A percentile compares a stretch with the other conserved stretches of the same genome.
Evolutionary conservation across 176 grass and related monocot genomes (phyloP).

Genomic region (Raddia distichophylla): DNA sequence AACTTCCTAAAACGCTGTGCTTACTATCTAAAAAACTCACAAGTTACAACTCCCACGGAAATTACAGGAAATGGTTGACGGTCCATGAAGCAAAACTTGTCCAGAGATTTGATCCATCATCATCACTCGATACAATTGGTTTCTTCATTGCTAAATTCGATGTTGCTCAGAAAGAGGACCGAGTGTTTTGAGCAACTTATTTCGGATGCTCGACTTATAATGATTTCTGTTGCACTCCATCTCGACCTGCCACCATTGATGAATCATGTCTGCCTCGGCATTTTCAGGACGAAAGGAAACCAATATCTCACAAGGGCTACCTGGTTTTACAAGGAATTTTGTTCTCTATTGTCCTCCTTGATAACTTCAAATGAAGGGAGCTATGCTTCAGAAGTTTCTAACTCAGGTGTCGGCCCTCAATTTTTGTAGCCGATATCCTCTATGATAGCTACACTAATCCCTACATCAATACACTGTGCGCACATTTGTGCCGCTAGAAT

Average conservation of each 20-base stretch:
- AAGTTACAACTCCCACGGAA: not conserved
- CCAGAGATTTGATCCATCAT: conserved; percentile 93
- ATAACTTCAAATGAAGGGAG: no score
- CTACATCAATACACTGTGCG: no score
- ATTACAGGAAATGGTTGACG: conserved; percentile 79
- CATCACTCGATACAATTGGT: conserved; percentile 84
- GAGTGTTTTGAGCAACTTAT: conserved; percentile 3
- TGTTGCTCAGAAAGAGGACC: conserved; percentile 54
- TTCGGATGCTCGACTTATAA: not conserved
- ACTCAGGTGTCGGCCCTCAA: no score
- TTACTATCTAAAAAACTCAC: no score
- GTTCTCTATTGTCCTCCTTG: no score
- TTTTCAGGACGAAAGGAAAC: not conserved
- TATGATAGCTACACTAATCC: no score
- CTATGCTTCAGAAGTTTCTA: no score
- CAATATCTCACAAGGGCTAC: not conserved
- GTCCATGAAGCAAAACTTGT: conserved; percentile 79
- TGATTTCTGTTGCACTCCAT: not conserved
- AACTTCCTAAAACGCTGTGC: not conserved
- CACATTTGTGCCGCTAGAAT: no score
- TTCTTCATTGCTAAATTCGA: conserved; percentile 95
- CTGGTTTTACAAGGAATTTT: no score
- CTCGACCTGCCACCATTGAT: not conserved
- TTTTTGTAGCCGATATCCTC: no score
- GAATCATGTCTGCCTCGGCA: not conserved